phyloP scores from a whole-genome alignment of 768 basidiomycete genomes.

The Tulasnella sp. region DNA sequence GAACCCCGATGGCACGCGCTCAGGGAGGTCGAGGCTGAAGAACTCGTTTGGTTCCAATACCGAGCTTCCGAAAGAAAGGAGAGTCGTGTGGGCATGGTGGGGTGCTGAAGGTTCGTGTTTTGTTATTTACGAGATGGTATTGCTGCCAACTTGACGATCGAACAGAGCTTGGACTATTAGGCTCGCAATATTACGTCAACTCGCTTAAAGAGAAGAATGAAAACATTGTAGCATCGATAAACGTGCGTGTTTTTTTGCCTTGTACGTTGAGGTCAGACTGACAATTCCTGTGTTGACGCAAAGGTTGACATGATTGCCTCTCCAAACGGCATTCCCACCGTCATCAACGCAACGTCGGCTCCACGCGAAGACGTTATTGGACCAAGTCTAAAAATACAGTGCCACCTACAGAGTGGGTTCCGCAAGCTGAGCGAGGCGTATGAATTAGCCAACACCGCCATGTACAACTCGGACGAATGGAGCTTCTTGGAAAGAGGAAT shows the following conservation, averaged over 20 bases:
- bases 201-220: too few relatives aligned
- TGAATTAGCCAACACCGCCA: neutral
- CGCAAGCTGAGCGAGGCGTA: neutral
- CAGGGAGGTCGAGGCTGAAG: too few relatives aligned
- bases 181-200: neutral
- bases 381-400: neutral
- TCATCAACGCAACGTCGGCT: conserved; percentile 2
- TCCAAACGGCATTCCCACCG: neutral
- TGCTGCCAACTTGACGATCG: neutral
- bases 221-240: neutral
- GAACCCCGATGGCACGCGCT: neutral
- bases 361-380: neutral
- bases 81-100: conserved; percentile 4
- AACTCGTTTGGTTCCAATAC: too few relatives aligned
- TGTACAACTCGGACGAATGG: conserved; percentile 4
- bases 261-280: neutral
- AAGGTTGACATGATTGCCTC: conserved; percentile 6
- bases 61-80: neutral
- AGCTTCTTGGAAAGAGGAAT: neutral
- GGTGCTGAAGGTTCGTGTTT: neutral
- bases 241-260: neutral
- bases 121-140: neutral
- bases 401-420: neutral
- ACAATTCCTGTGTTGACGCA: neutral
- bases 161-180: neutral